A percentile compares a stretch with the other conserved stretches of the same genome.
phyloP scores from a whole-genome alignment of 805 yeast genomes.

The Saccharomycopsis capsularis region DNA sequence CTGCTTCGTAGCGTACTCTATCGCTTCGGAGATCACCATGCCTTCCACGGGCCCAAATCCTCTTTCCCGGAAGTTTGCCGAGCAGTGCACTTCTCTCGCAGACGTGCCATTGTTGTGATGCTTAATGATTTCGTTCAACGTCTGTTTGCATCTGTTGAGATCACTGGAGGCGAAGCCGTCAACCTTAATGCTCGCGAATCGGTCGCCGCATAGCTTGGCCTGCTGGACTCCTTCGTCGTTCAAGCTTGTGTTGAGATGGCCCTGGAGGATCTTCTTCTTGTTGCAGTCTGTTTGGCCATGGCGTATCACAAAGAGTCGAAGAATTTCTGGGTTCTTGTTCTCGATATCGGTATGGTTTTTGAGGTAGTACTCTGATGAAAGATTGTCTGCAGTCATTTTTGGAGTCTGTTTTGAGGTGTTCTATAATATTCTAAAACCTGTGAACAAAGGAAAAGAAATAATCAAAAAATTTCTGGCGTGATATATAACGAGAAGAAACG shows the following conservation, averaged over 20 bases:
- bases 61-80: conserved; percentile 58
- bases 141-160: conserved; percentile 51
- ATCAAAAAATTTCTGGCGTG: no score
- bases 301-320: conserved; percentile 58
- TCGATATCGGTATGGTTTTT: conserved; percentile 3
- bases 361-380: no score
- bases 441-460: no score
- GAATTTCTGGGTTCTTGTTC: conserved; percentile 28
- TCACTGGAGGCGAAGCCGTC: conserved; percentile 37
- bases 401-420: no score
- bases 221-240: conserved; percentile 58
- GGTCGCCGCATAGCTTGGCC: conserved; percentile 46
- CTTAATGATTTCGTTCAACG: conserved; percentile 39
- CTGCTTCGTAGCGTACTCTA: conserved; percentile 30
- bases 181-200: conserved; percentile 29
- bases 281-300: conserved; percentile 85
- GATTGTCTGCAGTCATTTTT: no score
- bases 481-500: no score
- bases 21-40: conserved; percentile 60
- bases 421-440: no score
- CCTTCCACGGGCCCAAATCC: conserved; percentile 78
- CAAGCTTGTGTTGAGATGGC: conserved; percentile 58
- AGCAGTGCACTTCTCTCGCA: conserved; percentile 21
- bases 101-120: conserved; percentile 19
- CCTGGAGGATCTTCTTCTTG: conserved; percentile 63